Conservation (phyloP, 1,139 yeast species). For the Yamadazyma blattariae region DNA sequence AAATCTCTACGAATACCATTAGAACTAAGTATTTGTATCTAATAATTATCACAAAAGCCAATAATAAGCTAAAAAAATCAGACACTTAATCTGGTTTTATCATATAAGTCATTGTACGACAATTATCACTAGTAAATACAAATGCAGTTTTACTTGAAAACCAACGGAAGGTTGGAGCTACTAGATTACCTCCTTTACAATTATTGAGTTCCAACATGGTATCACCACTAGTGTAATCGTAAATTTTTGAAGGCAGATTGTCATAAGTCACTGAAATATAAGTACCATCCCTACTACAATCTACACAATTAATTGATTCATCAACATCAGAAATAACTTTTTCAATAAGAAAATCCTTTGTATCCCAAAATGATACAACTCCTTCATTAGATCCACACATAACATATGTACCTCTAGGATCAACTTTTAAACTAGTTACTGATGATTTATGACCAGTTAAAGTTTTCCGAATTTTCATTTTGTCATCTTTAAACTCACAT, state of each 20-base stretch:
- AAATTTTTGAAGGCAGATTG: conserved; percentile 38
- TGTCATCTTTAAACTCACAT: conserved; percentile 16
- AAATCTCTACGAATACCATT: too few relatives aligned
- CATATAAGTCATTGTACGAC: conserved; percentile 28
- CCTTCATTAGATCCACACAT: conserved; percentile 73
- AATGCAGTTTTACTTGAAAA: conserved; percentile 37
- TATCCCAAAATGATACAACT: conserved; percentile 59
- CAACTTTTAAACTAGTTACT: conserved; percentile 49
- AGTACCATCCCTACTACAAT: conserved; percentile 43
- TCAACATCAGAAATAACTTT: conserved; percentile 47
- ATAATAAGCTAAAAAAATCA: too few relatives aligned
- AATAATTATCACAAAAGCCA: too few relatives aligned
- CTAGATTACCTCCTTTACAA: conserved; percentile 34
- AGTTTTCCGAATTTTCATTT: conserved; percentile 12
- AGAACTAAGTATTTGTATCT: too few relatives aligned
- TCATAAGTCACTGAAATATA: conserved; percentile 46
- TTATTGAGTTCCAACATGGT: conserved; percentile 35
- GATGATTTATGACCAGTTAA: conserved; percentile 50
- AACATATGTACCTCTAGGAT: conserved; percentile 55
- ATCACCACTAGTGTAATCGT: conserved; percentile 29
- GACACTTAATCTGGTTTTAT: conserved; percentile 11
- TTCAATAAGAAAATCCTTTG: conserved; percentile 42
- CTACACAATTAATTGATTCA: conserved; percentile 46
- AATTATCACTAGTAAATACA: conserved; percentile 33
- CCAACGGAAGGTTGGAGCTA: conserved; percentile 38